Base-by-base conservation (phyloP, 192 early-diverging fungal species). In the Umbelopsis vinacea region DNA sequence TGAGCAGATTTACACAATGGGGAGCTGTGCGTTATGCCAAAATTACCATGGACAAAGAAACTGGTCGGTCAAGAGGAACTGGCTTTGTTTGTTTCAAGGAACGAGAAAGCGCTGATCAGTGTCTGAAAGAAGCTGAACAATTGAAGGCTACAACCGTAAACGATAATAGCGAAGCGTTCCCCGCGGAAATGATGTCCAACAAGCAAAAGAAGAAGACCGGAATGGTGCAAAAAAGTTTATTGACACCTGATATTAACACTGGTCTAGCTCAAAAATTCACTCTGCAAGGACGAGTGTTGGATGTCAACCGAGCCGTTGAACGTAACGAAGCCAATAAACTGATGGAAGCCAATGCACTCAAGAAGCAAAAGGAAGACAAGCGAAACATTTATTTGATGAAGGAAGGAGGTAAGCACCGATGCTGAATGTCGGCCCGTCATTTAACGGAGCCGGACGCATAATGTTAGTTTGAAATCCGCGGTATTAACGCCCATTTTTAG, bases 31-130 rank as follows among this genome's bases (percentile, higher is more conserved):
- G 90, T 24, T 97, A 98, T 81, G 91, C 87, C 70, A 81, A 89
- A 26, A 88, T 97, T 54, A 95, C 93, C n/a, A 88, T 89, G 74
- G 96, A 97, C 73, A 80, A 84, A 11, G 83, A 85, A 26, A 96
- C 95, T 40, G 92, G 93, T 22, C 85, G 88, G n/a, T 92, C 94
- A 21, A 89, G 93, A 8, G 97, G 97, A 23, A 96, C 96, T n/a
- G 97, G 90, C 14, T 98, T 98, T 79, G 94, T 97, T 35, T 94
- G 94, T 82, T 97, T 94, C 83, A 81, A 78, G 73, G 81, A 89
- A 29, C 76, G 85, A 38, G 83, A 82, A 29, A 90, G 92, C 71
- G 94, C 95, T 3, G 87, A 90, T 19, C 79, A 81, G 43, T 97
- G 95, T 74, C 81, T 96, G 66, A 85, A 76, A 24, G 93, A 86